Evolutionary conservation across 805 yeast species (phyloP).

Genomic region (Candida germanica): DNA sequence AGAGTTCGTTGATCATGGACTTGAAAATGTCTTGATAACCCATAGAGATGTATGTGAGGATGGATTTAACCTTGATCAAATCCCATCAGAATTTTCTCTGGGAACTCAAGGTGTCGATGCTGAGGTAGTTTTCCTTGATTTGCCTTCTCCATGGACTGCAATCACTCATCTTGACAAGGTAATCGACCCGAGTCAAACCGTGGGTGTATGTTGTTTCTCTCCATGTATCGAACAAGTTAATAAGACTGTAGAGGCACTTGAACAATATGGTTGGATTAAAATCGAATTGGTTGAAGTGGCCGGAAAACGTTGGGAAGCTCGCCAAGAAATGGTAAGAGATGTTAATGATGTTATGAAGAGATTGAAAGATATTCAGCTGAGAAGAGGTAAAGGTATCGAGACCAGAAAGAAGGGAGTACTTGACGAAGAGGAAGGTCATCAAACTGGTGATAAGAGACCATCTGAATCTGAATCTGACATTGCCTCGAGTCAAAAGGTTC

Average conservation of each 20-base stretch:
- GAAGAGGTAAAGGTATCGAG: slow-evolving; percentile 63
- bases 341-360: slow-evolving; percentile 76
- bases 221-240: slow-evolving; percentile 98
- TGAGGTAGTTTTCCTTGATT: slow-evolving; percentile 78
- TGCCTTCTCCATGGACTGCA: slow-evolving; percentile 98
- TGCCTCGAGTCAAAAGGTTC: slow-evolving; percentile 28
- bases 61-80: slow-evolving; percentile 61
- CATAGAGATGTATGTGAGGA: slow-evolving; percentile 91
- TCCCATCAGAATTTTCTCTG: slow-evolving; percentile 22
- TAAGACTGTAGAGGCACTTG: slow-evolving; percentile 74
- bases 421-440: slow-evolving; percentile 15
- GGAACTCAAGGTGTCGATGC: slow-evolving; percentile 46
- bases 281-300: slow-evolving; percentile 92
- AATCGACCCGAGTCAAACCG: slow-evolving; percentile 49
- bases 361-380: slow-evolving; percentile 70
- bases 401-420: slow-evolving; percentile 33
- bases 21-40: slow-evolving; percentile 63
- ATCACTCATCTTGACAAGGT: slow-evolving; percentile 69
- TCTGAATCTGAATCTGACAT: slow-evolving; percentile 15
- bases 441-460: slow-evolving; percentile 22
- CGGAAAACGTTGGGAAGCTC: slow-evolving; percentile 83
- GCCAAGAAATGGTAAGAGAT: slow-evolving; percentile 81
- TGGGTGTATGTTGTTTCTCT: slow-evolving; percentile 88
- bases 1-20: slow-evolving; percentile 75
- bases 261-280: slow-evolving; percentile 73